Base-by-base conservation (phyloP, 1,139 yeast species). In the Taphrina betulina region DNA sequence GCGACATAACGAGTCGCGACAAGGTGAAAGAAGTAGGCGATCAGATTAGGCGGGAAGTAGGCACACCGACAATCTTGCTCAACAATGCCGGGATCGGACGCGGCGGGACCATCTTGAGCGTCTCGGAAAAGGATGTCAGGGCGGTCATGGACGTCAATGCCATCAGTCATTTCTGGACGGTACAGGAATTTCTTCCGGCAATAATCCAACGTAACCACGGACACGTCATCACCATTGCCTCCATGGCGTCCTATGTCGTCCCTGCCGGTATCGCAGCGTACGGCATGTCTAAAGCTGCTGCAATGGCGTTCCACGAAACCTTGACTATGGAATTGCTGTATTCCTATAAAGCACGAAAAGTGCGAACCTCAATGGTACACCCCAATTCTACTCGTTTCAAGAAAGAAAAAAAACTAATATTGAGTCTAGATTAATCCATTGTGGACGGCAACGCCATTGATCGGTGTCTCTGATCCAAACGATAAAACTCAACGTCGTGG, bases 201-300 rank as follows among this genome's bases (percentile, higher is more conserved):
- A 86, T 90, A 94, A 61, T 85, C 17, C 37, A 42, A 26, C 20
- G 24, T 33, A 73, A 75, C 55, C 72, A 92, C 40, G 96, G 96
- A 0, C 86, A 83, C 66, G 76, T 90, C n/a, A 80, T 90, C 23
- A 85, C 90, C 2, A 73, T 90, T 33, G 89, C 94, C 0, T 86
- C 95, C 0, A 88, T 87, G 0, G 73, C 90, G 57, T 96, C 96
- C 0, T 82, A 84, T 61, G 34, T 44, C 33, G 34, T 44, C 16
- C 43, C 46, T 12, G 28, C 37, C 16, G 28, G 26, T 14, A 20
- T 58, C 51, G 63, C 76, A 37, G 86, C 86, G 0, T 90, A 90
- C 65, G 95, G 96, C 0, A 95, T 96, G 0, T 79, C 95, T 7
- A 90, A 90, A 68, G 83, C 95, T 0, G 96, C 95, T 0, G 70